Base-by-base conservation (phyloP, 345 rosid genomes). In the Heritiera fomes region DNA sequence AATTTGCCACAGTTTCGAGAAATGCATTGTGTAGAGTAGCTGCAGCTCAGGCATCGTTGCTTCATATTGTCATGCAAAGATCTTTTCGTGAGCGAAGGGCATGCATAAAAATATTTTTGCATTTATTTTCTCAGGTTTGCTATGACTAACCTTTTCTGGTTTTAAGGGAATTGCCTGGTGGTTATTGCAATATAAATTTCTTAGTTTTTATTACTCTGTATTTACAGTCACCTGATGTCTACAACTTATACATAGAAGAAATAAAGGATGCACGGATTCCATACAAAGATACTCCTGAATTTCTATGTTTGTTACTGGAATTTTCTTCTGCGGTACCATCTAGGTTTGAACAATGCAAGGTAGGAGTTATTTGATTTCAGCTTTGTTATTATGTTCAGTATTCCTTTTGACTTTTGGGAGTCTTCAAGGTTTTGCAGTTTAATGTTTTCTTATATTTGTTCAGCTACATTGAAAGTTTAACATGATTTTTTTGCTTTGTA, bases 101-200 rank as follows among this genome's bases (percentile, higher is more conserved):
- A 40, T 94, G 90, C 93, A 96, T 73, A 80, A 82, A 80, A 82
- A 70, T 75, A 47, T 81, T 96, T 86, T 91, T 90, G 69, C 89
- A 83, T 80, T 87, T 96, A 79, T 94, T 94, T 86, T 87, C 90
- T 69, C 90, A 94, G 99, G 99, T 96, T 80, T 73, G 61, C 59
- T 64, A 66, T 34, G 38, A 52, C 66, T 17, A 13, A 15, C 17
- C 73, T 46, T 66, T 80, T 43, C 32, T 69, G 61, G 59, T 77
- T 76, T 82, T 20, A 2, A 1, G 56, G 56, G 10, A 34, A 75
- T 55, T 47, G 50, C 70, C 47, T 56, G 75, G 17, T 71, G 75
- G 23, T 71, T 71, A n/a, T 65, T 40, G 10, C 40, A 38, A 68
- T 46, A 56, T 58, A 69, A 59, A 23, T 62, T 72, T 60, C 52